Percentiles rank a stretch among this genome's conserved stretches.
Evolutionary conservation across 768 basidiomycete genomes (phyloP).

Genomic region (Suillus subluteus): DNA sequence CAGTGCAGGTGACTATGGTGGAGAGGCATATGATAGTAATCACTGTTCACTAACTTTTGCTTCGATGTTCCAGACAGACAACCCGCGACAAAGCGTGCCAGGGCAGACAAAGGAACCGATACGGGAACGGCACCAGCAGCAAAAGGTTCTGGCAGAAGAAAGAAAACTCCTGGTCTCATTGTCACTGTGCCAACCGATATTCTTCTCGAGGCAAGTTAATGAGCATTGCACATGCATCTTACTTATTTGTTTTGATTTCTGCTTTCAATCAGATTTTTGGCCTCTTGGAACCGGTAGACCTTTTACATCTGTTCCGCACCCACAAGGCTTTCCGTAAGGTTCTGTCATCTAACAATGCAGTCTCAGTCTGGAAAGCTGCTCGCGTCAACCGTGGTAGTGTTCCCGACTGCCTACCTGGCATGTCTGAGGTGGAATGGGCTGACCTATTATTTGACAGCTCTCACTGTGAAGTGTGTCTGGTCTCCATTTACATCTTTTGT

Average conservation of each 20-base stretch:
- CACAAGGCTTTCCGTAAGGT: constrained; percentile 29
- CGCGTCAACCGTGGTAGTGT: constrained; percentile 13
- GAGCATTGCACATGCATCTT: not conserved
- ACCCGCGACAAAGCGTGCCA: constrained; percentile 5
- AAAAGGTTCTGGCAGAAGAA: not conserved
- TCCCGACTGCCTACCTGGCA: constrained; percentile 27
- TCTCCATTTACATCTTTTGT: not conserved
- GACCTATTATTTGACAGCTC: constrained; percentile 27
- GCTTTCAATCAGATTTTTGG: constrained; percentile 26
- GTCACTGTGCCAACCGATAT: constrained; percentile 30
- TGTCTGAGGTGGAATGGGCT: constrained; percentile 32
- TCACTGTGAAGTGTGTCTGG: constrained; percentile 22
- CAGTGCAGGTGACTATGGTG: not conserved
- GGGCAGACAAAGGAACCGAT: not conserved
- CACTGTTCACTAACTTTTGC: not conserved
- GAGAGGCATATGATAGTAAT: not conserved
- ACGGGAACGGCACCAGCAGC: not conserved
- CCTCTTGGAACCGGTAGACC: constrained; percentile 34
- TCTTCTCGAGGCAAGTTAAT: constrained; percentile 26
- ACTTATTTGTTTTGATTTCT: not conserved
- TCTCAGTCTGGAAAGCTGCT: constrained; percentile 29
- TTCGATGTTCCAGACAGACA: not conserved
- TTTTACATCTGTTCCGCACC: constrained; percentile 32
- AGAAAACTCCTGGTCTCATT: constrained; percentile 17
- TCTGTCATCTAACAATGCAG: constrained; percentile 24